A percentile compares a stretch with the other conserved stretches of the same genome.
Conservation (phyloP, 495 filamentous ascomycete species). For the Penicillium cataractarum region DNA sequence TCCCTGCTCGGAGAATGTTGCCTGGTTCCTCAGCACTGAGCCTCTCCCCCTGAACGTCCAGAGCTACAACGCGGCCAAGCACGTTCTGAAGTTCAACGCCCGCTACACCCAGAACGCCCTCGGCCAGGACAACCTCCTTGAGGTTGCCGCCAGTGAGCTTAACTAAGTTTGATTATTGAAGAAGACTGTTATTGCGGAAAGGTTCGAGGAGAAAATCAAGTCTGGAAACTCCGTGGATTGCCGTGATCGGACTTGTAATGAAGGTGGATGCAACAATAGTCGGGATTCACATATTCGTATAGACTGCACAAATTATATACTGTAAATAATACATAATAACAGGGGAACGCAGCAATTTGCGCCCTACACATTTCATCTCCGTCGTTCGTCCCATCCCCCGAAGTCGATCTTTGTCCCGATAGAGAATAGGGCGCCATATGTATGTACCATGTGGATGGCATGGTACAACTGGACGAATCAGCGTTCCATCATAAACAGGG, state of each 20-base stretch:
- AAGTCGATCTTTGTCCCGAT: background rate
- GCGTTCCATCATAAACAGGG: background rate
- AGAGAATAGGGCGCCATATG: background rate
- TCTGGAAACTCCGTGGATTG: background rate
- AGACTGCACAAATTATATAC: background rate
- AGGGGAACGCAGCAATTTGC: background rate
- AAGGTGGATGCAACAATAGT: background rate
- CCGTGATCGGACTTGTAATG: background rate
- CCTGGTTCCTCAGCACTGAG: constrained; percentile 58
- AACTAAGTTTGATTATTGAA: constrained; percentile 10
- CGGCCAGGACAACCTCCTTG: constrained; percentile 57
- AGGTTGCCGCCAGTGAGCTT: constrained; percentile 27
- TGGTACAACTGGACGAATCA: background rate
- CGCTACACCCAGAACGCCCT: constrained; percentile 62
- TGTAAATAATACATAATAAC: background rate
- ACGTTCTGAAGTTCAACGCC: constrained; percentile 66
- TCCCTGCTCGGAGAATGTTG: constrained; percentile 65
- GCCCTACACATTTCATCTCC: background rate
- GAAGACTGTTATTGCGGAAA: background rate
- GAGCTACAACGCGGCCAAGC: constrained; percentile 58
- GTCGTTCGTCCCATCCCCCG: background rate
- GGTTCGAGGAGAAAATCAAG: background rate
- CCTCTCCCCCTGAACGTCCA: constrained; percentile 54
- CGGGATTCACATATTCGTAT: background rate
- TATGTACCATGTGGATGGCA: background rate